A percentile compares a stretch with the other conserved stretches of the same genome.
phyloP scores from a whole-genome alignment of 441 rosid genomes.

The Melianthus villosus region DNA sequence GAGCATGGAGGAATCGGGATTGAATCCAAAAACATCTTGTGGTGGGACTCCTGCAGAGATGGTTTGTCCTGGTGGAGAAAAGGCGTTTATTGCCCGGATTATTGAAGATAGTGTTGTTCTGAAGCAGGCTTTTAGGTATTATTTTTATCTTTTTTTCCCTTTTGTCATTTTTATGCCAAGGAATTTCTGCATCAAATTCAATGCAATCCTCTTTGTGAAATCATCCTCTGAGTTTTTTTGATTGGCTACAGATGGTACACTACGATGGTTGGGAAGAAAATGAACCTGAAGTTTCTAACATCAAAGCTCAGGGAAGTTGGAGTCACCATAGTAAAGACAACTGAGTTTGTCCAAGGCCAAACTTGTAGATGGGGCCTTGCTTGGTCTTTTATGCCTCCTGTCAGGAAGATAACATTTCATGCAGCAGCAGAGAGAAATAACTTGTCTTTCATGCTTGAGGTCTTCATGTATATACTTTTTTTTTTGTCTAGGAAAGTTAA shows the following conservation, averaged over 20 bases:
- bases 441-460: constrained; percentile 73
- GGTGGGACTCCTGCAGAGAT: constrained; percentile 84
- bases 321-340: constrained; percentile 65
- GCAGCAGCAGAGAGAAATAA: constrained; percentile 24
- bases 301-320: constrained; percentile 64
- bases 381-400: constrained; percentile 67
- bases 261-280: constrained; percentile 84
- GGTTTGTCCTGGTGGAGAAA: constrained; percentile 88
- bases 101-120: constrained; percentile 58
- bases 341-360: constrained; percentile 83
- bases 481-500: background rate
- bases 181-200: too few relatives aligned
- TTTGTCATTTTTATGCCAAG: too few relatives aligned
- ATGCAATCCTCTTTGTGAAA: too few relatives aligned
- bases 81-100: constrained; percentile 54
- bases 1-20: constrained; percentile 63
- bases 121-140: constrained; percentile 51
- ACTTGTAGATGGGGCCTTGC: constrained; percentile 94
- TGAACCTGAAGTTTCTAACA: constrained; percentile 50
- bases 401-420: constrained; percentile 41
- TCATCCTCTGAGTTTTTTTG: too few relatives aligned
- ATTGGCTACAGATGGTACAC: constrained; percentile 97
- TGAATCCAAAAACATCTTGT: constrained; percentile 81
- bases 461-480: constrained; percentile 10
- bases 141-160: too few relatives aligned